A percentile compares a stretch with the other conserved stretches of the same genome.
These are phyloP conservation scores for Phylloporus rhodoxanthus DNA, from an alignment of 768 basidiomycete species.

Conservation along the genomic window DNA sequence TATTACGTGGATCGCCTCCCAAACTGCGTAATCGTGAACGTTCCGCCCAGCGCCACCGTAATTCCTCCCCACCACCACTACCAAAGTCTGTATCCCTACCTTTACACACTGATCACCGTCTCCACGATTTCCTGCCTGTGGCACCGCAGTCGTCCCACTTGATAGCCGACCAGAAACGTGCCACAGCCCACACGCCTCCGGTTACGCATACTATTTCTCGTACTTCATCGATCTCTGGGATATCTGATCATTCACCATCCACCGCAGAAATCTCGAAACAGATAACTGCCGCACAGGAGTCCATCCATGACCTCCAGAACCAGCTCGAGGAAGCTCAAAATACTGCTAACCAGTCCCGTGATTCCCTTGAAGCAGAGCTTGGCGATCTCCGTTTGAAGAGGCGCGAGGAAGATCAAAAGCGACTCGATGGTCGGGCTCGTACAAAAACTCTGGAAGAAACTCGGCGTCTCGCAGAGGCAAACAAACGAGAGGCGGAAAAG, in stretches of 20 bases:
- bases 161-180: slow-evolving; percentile 23
- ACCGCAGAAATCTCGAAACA: slow-evolving; percentile 73
- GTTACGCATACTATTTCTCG: slow-evolving; percentile 21
- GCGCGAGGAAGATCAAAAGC: slow-evolving; percentile 75
- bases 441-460: slow-evolving; percentile 84
- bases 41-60: slow-evolving; percentile 48
- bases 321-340: slow-evolving; percentile 63
- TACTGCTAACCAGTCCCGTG: slow-evolving; percentile 52
- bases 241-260: slow-evolving; percentile 59
- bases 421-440: slow-evolving; percentile 73
- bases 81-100: slow-evolving; percentile 79
- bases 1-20: slow-evolving; percentile 47
- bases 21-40: slow-evolving; percentile 54
- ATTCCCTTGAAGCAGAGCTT: slow-evolving; percentile 65
- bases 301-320: slow-evolving; percentile 60
- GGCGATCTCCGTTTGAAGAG: slow-evolving; percentile 67
- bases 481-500: slow-evolving; percentile 83
- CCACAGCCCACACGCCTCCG: slow-evolving; percentile 26
- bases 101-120: slow-evolving; percentile 51
- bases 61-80: slow-evolving; percentile 74
- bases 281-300: slow-evolving; percentile 56
- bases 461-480: slow-evolving; percentile 74
- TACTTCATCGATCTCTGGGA: slow-evolving; percentile 16
- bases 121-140: slow-evolving; percentile 24
- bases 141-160: slow-evolving; percentile 19